phyloP scores from a whole-genome alignment of 2,329 filamentous ascomycete species.

The Fusarium oxysporum region DNA sequence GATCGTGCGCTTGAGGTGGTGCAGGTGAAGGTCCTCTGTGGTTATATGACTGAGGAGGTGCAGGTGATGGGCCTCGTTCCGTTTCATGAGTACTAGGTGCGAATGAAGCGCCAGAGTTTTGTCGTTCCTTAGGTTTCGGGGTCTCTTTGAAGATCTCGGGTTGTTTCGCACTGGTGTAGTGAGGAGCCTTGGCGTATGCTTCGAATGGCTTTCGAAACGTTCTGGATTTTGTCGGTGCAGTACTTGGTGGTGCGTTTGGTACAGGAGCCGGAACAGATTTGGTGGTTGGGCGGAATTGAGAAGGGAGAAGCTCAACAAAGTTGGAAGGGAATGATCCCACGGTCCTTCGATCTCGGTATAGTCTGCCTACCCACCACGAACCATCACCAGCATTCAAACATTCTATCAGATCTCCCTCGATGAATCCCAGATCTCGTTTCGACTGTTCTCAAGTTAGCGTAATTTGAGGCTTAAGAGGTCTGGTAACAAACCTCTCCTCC shows the following conservation, averaged over 20 bases:
- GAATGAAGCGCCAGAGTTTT: conserved; percentile 57
- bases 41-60: conserved; percentile 35
- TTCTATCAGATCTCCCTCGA: conserved; percentile 98
- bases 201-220: conserved; percentile 75
- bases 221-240: conserved; percentile 69
- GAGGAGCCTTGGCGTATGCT: conserved; percentile 74
- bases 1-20: conserved; percentile 18
- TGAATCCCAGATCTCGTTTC: conserved; percentile 94
- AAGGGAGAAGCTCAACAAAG: conserved; percentile 90
- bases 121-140: conserved; percentile 52
- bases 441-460: conserved; percentile 63
- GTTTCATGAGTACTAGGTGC: conserved; percentile 39
- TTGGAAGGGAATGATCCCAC: conserved; percentile 97
- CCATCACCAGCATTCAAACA: conserved; percentile 97
- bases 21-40: conserved; percentile 33
- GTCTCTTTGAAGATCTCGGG: conserved; percentile 66
- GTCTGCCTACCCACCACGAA: conserved; percentile 96
- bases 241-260: conserved; percentile 65
- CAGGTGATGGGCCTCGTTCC: conserved; percentile 44
- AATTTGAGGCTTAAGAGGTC: not conserved
- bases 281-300: conserved; percentile 82
- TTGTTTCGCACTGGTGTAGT: conserved; percentile 72
- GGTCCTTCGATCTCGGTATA: conserved; percentile 89
- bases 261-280: conserved; percentile 69
- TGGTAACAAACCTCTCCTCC: conserved; percentile 76